Base-by-base conservation (phyloP, 306 rosid genomes). In the Casuarina equisetifolia region DNA sequence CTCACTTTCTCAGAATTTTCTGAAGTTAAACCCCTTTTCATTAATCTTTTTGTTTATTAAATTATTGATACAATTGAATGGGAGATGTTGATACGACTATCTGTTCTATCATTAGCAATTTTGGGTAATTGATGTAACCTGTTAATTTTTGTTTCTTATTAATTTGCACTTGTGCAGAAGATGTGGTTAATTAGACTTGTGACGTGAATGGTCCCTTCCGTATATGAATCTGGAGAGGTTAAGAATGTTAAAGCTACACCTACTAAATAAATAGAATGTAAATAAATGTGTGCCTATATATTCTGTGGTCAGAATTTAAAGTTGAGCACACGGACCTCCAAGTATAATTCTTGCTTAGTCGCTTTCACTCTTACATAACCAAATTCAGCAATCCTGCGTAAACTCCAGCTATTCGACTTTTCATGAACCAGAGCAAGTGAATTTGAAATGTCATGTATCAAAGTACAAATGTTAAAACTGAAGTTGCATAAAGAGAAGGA, bases 311-410 rank as follows among this genome's bases (percentile, higher is more conserved):
- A 11, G 3, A 36, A 12, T 10, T 8, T 3, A 66, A 7, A 16
- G 25, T 66, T 10, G 20, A 17, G 38, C 4, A 79, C 9, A 81
- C 75, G 39, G 45, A 87, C 90, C 88, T 84, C 90, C 10, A 87
- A 80, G 46, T 78, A 79, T 40, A 87, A 40, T 70, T 67, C 72
- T 51, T 75, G 78, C 63, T 42, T 82, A 74, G 90, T 82, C 36
- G 90, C 90, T 53, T 82, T 79, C 9, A 64, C 90, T 79, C 90
- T 84, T 3, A 87, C 38, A 72, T 82, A 87, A 53, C 90, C 90
- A 46, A 62, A 87, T 77, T 82, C 55, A 0, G 86, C 19, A 69
- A 66, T 66, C 81, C 74, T 82, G 9, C 70, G 46, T 71, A 84
- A 71, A 59, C 90, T 87, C 88, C 88, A 87, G 5, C 36, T 71